Evolutionary conservation across 345 rosid species (phyloP).

Genomic region (Crucihimalaya himalaica): DNA sequence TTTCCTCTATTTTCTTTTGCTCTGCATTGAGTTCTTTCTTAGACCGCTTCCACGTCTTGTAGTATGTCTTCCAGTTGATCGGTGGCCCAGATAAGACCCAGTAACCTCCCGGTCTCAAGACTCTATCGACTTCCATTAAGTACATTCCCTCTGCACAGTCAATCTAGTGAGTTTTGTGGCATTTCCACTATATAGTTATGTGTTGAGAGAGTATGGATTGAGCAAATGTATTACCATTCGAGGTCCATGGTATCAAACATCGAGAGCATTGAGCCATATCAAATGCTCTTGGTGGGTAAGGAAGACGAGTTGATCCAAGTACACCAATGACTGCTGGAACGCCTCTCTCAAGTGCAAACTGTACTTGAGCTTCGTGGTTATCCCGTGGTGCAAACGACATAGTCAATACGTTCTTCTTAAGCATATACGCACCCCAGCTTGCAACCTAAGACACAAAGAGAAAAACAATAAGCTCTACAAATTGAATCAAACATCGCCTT

Average conservation of each 20-base stretch:
- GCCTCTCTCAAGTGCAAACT: constrained; percentile 73
- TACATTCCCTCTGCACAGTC: constrained; percentile 59
- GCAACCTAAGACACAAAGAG: constrained; percentile 50
- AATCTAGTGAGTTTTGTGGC: not conserved
- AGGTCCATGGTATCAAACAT: constrained; percentile 69
- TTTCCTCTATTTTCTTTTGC: constrained; percentile 60
- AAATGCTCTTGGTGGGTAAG: constrained; percentile 51
- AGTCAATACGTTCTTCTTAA: constrained; percentile 60
- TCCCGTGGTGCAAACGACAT: constrained; percentile 79
- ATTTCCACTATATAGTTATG: not conserved
- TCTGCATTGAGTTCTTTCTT: constrained; percentile 61
- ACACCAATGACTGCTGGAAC: constrained; percentile 73
- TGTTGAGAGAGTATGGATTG: not conserved
- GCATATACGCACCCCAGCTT: constrained; percentile 69
- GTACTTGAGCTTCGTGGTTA: constrained; percentile 73
- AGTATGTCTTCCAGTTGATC: constrained; percentile 56
- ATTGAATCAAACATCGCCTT: not conserved
- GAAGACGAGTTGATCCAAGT: constrained; percentile 61
- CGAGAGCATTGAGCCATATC: constrained; percentile 60
- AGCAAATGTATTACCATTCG: constrained; percentile 47
- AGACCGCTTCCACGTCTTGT: constrained; percentile 57
- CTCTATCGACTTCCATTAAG: constrained; percentile 73
- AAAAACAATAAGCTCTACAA: not conserved
- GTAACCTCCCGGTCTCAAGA: constrained; percentile 72
- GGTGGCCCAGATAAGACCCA: constrained; percentile 77